Base-by-base conservation (phyloP, 106 monocot species). In the Dendrobium huoshanense region DNA sequence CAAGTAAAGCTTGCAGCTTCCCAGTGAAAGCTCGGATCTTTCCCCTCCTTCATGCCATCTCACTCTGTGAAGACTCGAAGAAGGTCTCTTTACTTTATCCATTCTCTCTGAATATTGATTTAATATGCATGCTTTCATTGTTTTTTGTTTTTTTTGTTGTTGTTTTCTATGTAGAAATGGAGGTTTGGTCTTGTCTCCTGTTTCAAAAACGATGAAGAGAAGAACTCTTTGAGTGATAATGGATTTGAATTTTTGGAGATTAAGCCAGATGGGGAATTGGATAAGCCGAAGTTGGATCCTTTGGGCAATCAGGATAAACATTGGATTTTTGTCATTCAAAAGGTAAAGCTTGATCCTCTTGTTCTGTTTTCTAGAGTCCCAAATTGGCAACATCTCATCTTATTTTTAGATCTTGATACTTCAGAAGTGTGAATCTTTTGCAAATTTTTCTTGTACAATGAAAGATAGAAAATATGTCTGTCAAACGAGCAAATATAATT, bases 111-210 rank as follows among this genome's bases (percentile, higher is more conserved):
- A 4, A 4, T 37, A 13, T 19, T 70, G 48, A 11, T 25, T 27
- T 20, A 54, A 25, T 77, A 54, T 31, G 0, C n/a, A 17, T 31
- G 7, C 0, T 77, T 51, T 77, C 5, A 24, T n/a, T 41, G 24
- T 20, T 41, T 37, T 37, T 37, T 37, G 37, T 37, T 5, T 44
- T 43, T 9, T 20, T 19, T 41, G 16, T 40, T 41, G 1, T 27
- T 77, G 25, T 54, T 77, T 27, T 77, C 51, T 51, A 25, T 56
- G 55, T 59, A 78, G 78, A 78, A 22, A 40, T 78, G 78, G 78
- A 56, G 56, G 58, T 1, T 9, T 4, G 33, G 33, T 41, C 33
- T 29, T 33, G 40, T 78, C 1, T 58, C 58, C 8, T 78, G 78
- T 16, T 78, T 78, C 58, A 78, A 20, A 45, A 7, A 78, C 22